Base-by-base conservation (phyloP, 352 stramenopile genomes). In the Phytophthora sp. region DNA sequence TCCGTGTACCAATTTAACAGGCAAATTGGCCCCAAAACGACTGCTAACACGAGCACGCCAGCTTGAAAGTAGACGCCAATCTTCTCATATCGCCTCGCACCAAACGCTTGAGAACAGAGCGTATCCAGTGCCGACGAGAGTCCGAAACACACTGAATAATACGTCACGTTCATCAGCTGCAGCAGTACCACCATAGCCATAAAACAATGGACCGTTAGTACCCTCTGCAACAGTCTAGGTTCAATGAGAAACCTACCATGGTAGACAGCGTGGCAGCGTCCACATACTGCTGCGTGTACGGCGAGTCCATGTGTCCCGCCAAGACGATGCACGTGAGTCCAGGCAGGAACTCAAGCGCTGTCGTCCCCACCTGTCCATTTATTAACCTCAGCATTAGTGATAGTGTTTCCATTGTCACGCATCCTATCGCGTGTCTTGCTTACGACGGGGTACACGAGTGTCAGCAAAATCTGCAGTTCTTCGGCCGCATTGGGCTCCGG, bases 11-110 rank as follows among this genome's bases (percentile, higher is more conserved):
- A 91, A 58, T 90, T 91, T 35, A 87, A 29, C 3, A 86, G 26
- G n/a, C 79, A 78, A 31, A 90, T 77, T 1, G 82, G 80, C 4
- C 84, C 33, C 18, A 83, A 76, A 4, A 72, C 68, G 8, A 72
- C 55, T 0, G 47, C 52, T 46, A 95, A 55, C 8, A 94, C 75
- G 26, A 91, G 15, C 8, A 90, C 31, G 0, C 84, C 84, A 4
- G 77, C 80, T 61, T 95, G 80, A 46, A 92, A 77, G 69, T 91
- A 95, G 36, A 82, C 73, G n/a, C 89, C 89, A 60, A 96, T 93
- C 60, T 86, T 88, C 6, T 80, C 66, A 23, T 65, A 65, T 11
- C 79, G 76, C 29, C 75, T 74, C 7, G 87, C 85, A 21, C 86
- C 85, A 57, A 79, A 84, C 35, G 83, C 84, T 49, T 91, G 77